phyloP scores from a whole-genome alignment of 73 alveolate species.

The Durusdinium trenchii region DNA sequence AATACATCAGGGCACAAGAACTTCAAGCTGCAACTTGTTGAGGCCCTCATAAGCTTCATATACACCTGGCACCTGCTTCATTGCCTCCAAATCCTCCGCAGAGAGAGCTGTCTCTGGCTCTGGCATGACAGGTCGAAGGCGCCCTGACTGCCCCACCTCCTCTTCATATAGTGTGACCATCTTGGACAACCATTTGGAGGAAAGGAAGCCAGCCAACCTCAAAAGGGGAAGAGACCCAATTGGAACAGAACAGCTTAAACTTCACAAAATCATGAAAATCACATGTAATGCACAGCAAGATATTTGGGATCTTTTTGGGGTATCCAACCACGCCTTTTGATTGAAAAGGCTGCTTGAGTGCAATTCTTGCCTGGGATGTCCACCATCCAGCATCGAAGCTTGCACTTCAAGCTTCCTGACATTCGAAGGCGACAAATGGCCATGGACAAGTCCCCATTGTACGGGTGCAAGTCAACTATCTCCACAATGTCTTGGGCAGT shows the following conservation, averaged over 20 bases:
- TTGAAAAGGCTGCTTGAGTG: not conserved
- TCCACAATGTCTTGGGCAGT: not conserved
- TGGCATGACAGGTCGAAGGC: not conserved
- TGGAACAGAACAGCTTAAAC: not conserved
- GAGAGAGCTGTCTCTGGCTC: not conserved
- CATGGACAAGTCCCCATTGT: not conserved
- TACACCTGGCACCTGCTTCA: conserved; percentile 17
- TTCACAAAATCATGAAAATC: not conserved
- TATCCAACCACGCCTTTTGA: no score
- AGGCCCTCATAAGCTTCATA: conserved; percentile 48
- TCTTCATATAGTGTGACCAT: not conserved
- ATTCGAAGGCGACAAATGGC: not conserved
- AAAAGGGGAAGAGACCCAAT: no score
- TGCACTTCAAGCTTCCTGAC: not conserved
- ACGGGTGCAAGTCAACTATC: not conserved
- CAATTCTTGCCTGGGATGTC: not conserved
- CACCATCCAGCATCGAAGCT: not conserved
- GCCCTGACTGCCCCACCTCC: not conserved
- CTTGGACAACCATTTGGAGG: not conserved
- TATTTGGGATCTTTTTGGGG: no score
- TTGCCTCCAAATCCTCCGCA: not conserved
- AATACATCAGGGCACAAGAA: not conserved
- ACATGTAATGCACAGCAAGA: no score
- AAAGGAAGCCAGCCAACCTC: not conserved
- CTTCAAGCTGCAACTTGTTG: not conserved